phyloP scores from a whole-genome alignment of 257 asterid genomes.

The Nicotiana tomentosiformis region DNA sequence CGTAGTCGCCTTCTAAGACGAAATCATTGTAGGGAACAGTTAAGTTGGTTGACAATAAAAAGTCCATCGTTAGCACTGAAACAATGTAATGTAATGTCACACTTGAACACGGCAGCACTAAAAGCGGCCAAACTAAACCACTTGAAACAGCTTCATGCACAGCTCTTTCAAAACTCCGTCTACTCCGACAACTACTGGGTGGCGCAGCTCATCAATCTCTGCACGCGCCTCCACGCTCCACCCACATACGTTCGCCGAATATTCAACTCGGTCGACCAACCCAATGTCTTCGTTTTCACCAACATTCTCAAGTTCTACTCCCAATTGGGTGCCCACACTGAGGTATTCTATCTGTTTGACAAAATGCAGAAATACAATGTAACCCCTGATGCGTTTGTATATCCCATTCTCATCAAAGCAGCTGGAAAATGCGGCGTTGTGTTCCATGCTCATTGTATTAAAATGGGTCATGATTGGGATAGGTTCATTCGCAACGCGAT shows the following conservation, averaged over 20 bases:
- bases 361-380: slow-evolving; percentile 37
- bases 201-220: slow-evolving; percentile 39
- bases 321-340: slow-evolving; percentile 24
- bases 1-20: too few relatives aligned
- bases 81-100: slow-evolving; percentile 15
- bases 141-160: slow-evolving; percentile 48
- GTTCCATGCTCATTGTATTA: slow-evolving; percentile 49
- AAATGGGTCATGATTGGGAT: slow-evolving; percentile 41
- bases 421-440: slow-evolving; percentile 34
- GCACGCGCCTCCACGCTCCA: slow-evolving; percentile 62
- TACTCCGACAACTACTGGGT: slow-evolving; percentile 36
- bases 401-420: slow-evolving; percentile 54
- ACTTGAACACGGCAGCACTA: slow-evolving; percentile 19
- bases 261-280: slow-evolving; percentile 35
- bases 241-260: slow-evolving; percentile 30
- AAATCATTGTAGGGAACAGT: background rate
- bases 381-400: slow-evolving; percentile 44
- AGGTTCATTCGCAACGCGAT: slow-evolving; percentile 48
- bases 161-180: slow-evolving; percentile 42
- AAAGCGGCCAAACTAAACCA: slow-evolving; percentile 23
- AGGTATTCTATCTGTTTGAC: slow-evolving; percentile 30
- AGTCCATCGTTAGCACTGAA: background rate
- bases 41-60: background rate
- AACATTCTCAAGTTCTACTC: slow-evolving; percentile 44
- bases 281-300: slow-evolving; percentile 40